Evolutionary conservation across 495 filamentous ascomycete genomes (phyloP).

Genomic region (Lophium mytilinum): DNA sequence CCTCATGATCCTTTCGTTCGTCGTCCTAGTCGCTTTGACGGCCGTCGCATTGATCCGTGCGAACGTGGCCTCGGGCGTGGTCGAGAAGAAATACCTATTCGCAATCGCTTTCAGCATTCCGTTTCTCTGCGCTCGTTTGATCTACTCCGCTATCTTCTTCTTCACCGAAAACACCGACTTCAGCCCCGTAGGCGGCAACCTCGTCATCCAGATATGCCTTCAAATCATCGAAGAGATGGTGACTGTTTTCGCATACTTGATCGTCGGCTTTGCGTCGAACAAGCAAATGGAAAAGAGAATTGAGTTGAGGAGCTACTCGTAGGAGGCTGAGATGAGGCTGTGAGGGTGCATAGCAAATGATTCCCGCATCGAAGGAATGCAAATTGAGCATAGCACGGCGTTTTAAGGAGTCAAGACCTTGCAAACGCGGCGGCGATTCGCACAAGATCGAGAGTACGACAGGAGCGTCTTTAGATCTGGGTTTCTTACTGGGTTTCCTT

Average conservation of each 20-base stretch:
- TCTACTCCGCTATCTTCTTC: not conserved
- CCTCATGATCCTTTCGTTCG: not conserved
- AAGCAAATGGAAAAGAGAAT: too few species aligned
- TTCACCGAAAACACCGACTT: not conserved
- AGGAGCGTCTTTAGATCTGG: too few species aligned
- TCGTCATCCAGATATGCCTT: not conserved
- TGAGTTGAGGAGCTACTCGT: too few species aligned
- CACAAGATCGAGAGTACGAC: too few species aligned
- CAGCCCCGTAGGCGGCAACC: not conserved
- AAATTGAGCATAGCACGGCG: too few species aligned
- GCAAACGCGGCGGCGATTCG: too few species aligned
- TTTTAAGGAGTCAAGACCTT: too few species aligned
- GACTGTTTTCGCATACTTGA: not conserved
- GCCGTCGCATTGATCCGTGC: not conserved
- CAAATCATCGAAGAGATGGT: not conserved
- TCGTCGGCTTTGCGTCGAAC: not conserved
- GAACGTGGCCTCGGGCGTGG: not conserved
- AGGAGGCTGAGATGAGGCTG: too few species aligned
- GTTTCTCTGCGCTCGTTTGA: not conserved
- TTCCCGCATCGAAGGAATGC: too few species aligned
- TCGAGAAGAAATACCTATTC: not conserved
- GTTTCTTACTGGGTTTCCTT: too few species aligned
- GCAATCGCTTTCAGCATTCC: not conserved
- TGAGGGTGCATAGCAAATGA: too few species aligned
- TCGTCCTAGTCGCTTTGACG: not conserved